Evolutionary conservation across 495 filamentous ascomycete species (phyloP), one percentile per base, ranked within the genome.

Genomic region (Chaetomium tenue): DNA sequence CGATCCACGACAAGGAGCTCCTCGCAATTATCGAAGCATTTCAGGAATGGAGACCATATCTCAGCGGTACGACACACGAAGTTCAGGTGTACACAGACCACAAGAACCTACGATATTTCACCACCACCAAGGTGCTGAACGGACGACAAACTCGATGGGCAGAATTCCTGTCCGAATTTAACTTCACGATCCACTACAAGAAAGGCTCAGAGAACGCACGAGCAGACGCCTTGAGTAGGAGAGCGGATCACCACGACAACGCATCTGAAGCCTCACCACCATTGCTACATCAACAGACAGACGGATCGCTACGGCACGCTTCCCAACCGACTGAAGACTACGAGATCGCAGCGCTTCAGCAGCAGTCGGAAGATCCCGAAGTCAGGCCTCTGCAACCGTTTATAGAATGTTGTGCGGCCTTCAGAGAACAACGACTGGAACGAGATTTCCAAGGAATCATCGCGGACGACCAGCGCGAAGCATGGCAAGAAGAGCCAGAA

Each of bases 181-280:
- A 79, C 46, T 77, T 78, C 13, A 7, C 8, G 3, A 73, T 75
- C 55, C 28, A 61, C 25, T 72, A 77, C 59, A 23, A 57, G 16
- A 58, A 58, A 15, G 63, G 68, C 42, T 30, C 28, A 55, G 30
- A 70, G 48, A 55, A 65, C 13, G 16, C 63, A 44, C 30, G 40
- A 58, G 52, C 47, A 11, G 50, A 74, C 54, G 62, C 28, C 16
- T 58, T 67, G 15, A 64, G 56, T 25, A 58, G 44, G 18, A 18
- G 56, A n/a, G 12, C 20, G 15, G 63, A 64, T n/a, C 47, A 59
- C 47, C 26, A 20, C 12, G 7, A 22, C 33, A 57, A 46, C 9
- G n/a, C 33, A 28, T 22, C 30, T 5, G 4, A 28, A 48, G 61
- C 42, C 5, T 58, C n/a, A 20, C 40, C 18, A 58, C 50, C 26